A percentile compares a stretch with the other conserved stretches of the same genome.
Conservation (phyloP, 495 filamentous ascomycete species). For the Penicillium diatomitis region DNA sequence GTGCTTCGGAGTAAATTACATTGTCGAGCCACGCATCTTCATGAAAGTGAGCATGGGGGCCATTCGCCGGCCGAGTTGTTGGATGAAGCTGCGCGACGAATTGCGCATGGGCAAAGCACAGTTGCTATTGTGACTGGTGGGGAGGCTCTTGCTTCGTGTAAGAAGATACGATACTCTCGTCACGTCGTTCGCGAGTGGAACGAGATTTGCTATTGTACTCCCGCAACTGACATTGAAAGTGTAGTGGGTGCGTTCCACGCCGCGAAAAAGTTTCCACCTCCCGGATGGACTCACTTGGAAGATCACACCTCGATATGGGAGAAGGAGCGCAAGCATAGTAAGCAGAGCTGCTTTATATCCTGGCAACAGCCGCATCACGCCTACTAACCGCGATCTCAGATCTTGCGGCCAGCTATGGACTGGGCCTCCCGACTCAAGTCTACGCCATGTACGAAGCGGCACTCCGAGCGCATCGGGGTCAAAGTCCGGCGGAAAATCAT, state of each 20-base stretch:
- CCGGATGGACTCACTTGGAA: conserved; percentile 30
- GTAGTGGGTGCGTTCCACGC: conserved; percentile 26
- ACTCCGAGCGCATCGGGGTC: conserved; percentile 39
- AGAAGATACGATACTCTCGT: conserved; percentile 1
- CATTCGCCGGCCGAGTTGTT: conserved; percentile 44
- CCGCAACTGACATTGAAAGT: conserved; percentile 7
- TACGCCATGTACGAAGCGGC: conserved; percentile 48
- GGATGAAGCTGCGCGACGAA: conserved; percentile 45
- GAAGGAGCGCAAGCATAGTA: background rate
- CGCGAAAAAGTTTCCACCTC: conserved; percentile 33
- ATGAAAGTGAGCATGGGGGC: conserved; percentile 43
- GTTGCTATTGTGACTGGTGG: conserved; percentile 47
- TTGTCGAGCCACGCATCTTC: conserved; percentile 26
- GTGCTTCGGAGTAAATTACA: conserved; percentile 33
- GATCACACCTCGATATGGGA: background rate
- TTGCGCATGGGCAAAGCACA: conserved; percentile 35
- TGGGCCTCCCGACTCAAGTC: conserved; percentile 45
- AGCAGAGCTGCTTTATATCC: background rate
- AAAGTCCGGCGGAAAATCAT: conserved; percentile 40
- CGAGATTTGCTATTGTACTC: conserved; percentile 6
- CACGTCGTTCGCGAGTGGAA: no score
- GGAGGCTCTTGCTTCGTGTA: conserved; percentile 47
- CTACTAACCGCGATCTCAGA: background rate
- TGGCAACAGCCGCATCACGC: no score
- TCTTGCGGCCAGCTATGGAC: background rate